Evolutionary conservation across 306 rosid genomes (phyloP).

Genomic region (Acacia acuminata): DNA sequence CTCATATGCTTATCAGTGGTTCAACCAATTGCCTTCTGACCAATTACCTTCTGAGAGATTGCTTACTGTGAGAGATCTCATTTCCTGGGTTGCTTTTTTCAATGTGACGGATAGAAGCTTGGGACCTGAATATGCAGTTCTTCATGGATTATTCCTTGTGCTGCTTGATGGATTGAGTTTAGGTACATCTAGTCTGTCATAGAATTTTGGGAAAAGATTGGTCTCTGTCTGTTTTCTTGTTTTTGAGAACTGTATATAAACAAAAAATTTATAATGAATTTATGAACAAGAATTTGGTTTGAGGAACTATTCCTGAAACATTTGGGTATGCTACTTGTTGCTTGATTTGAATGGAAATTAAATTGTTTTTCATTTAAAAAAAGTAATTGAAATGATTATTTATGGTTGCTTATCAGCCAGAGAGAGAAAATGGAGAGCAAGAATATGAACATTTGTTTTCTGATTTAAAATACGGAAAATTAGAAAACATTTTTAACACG

Average conservation of each 20-base stretch:
- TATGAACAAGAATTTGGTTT: background rate
- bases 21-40: conserved; percentile 38
- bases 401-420: background rate
- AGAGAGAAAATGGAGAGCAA: background rate
- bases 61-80: conserved; percentile 93
- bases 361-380: background rate
- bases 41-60: conserved; percentile 44
- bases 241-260: background rate
- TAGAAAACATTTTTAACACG: background rate
- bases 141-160: conserved; percentile 92
- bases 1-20: conserved; percentile 61
- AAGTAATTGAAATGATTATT: background rate
- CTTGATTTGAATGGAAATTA: background rate
- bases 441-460: background rate
- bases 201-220: background rate
- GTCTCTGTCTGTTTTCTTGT: background rate
- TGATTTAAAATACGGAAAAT: background rate
- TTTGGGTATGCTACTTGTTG: background rate
- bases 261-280: background rate
- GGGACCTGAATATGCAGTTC: conserved; percentile 72
- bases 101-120: conserved; percentile 53
- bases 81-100: conserved; percentile 83
- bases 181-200: conserved; percentile 46
- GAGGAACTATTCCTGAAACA: background rate
- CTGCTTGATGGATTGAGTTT: conserved; percentile 92